Evolutionary conservation across 495 filamentous ascomycete genomes (phyloP).

Genomic region (Recurvomyces mirabilis): DNA sequence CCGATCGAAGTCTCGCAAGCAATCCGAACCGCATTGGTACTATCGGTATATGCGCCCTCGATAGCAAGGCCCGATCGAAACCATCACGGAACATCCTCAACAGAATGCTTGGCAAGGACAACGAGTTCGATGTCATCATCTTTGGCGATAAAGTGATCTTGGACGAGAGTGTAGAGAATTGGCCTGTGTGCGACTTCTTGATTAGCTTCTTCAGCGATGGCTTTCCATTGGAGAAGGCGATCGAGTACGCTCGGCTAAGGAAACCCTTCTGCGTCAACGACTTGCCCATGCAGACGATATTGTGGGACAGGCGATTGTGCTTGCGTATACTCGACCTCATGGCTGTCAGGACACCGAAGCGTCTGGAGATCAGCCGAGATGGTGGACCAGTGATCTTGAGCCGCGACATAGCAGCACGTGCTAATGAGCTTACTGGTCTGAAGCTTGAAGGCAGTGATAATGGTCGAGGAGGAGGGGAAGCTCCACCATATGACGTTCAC

Average conservation of each 20-base stretch:
- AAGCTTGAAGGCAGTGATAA: conserved; percentile 63
- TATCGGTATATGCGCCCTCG: conserved; percentile 90
- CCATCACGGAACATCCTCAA: conserved; percentile 92
- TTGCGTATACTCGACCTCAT: conserved; percentile 78
- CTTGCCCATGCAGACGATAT: conserved; percentile 90
- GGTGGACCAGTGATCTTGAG: conserved; percentile 74
- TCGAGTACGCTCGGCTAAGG: conserved; percentile 79
- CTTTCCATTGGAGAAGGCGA: conserved; percentile 93
- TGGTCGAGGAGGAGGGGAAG: conserved; percentile 54
- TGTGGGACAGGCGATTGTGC: conserved; percentile 92
- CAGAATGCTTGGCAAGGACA: conserved; percentile 64
- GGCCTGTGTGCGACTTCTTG: conserved; percentile 70
- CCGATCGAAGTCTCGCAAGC: background rate
- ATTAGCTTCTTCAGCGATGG: conserved; percentile 98
- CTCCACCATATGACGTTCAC: conserved; percentile 53
- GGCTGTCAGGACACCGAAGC: conserved; percentile 73
- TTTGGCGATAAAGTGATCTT: conserved; percentile 98
- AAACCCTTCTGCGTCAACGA: conserved; percentile 98
- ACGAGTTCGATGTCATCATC: conserved; percentile 90
- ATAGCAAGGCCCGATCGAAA: conserved; percentile 92
- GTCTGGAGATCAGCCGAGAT: conserved; percentile 89
- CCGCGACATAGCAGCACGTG: conserved; percentile 61
- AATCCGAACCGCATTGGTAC: conserved; percentile 36
- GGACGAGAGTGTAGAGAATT: conserved; percentile 67
- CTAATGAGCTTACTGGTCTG: conserved; percentile 70